Percentiles rank a stretch among this genome's conserved stretches.
Evolutionary conservation across 371 early-diverging fungal species (phyloP).

Genomic region (Rhizopus arrhizus): DNA sequence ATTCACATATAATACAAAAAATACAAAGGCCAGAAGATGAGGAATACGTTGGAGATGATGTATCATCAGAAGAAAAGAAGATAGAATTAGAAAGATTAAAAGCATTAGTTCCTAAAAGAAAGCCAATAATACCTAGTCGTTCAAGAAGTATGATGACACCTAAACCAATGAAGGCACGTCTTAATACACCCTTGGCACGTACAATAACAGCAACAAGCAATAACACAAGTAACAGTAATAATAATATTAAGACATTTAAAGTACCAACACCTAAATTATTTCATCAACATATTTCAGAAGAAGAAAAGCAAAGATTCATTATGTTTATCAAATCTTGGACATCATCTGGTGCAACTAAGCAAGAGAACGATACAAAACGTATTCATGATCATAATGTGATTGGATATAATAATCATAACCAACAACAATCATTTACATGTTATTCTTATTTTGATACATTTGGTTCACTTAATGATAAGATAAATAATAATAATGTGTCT

Average conservation of each 20-base stretch:
- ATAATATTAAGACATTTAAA: neutral
- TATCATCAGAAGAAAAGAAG: constrained; percentile 18
- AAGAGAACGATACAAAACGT: neutral
- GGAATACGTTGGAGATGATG: constrained; percentile 8
- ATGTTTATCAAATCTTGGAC: constrained; percentile 27
- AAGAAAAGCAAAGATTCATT: constrained; percentile 23
- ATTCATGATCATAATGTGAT: neutral
- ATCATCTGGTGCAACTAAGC: constrained; percentile 6
- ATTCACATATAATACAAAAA: constrained; percentile 19
- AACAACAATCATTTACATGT: neutral
- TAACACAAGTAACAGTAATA: constrained; percentile 7
- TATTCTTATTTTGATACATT: constrained; percentile 4
- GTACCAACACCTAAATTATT: constrained; percentile 1
- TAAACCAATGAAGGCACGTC: constrained; percentile 3
- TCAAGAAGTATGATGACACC: neutral
- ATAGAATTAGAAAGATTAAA: constrained; percentile 26
- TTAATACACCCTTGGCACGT: neutral
- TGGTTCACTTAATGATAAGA: neutral
- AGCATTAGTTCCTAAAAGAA: constrained; percentile 31
- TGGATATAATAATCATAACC: neutral
- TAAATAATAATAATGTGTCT: constrained; percentile 6
- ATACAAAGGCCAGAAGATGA: constrained; percentile 15
- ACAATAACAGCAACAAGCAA: constrained; percentile 5
- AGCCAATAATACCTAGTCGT: constrained; percentile 3
- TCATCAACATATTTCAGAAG: constrained; percentile 11